phyloP scores from a whole-genome alignment of 2,329 filamentous ascomycete genomes.

The Cladophialophora bantiana region DNA sequence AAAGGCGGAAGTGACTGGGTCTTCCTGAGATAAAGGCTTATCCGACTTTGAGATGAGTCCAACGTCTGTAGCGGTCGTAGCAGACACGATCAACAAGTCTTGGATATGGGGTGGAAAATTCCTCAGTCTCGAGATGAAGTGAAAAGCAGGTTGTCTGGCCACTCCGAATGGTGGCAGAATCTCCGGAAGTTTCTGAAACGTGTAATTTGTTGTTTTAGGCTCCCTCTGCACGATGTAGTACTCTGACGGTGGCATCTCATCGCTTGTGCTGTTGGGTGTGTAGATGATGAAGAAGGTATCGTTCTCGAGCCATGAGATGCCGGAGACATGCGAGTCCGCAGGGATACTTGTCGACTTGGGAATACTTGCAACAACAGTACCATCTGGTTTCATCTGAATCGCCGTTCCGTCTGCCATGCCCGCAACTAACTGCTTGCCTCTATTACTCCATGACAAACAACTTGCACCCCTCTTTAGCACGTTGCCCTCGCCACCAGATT shows the following conservation, averaged over 20 bases:
- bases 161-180: slow-evolving; percentile 75
- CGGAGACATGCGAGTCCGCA: slow-evolving; percentile 74
- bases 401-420: slow-evolving; percentile 82
- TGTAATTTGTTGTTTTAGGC: slow-evolving; percentile 64
- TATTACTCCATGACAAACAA: slow-evolving; percentile 88
- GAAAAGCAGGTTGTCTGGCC: slow-evolving; percentile 72
- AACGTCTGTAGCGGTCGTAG: slow-evolving; percentile 79
- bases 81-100: slow-evolving; percentile 82
- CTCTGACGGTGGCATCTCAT: slow-evolving; percentile 65
- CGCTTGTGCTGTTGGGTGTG: slow-evolving; percentile 62
- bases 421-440: slow-evolving; percentile 90
- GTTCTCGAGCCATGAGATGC: slow-evolving; percentile 87
- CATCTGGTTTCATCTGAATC: slow-evolving; percentile 83
- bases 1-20: slow-evolving; percentile 71
- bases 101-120: slow-evolving; percentile 81
- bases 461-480: slow-evolving; percentile 77
- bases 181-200: slow-evolving; percentile 76
- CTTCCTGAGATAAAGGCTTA: slow-evolving; percentile 67
- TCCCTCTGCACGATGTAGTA: slow-evolving; percentile 81
- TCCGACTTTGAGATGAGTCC: slow-evolving; percentile 79
- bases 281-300: slow-evolving; percentile 82
- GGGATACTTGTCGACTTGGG: slow-evolving; percentile 75
- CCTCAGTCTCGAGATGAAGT: slow-evolving; percentile 77
- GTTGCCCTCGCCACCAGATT: slow-evolving; percentile 66
- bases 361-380: slow-evolving; percentile 77